Evolutionary conservation across 1,284 basidiomycete genomes (phyloP), one percentile per base, ranked within the genome.

Genomic region (Sporisorium sorghi): DNA sequence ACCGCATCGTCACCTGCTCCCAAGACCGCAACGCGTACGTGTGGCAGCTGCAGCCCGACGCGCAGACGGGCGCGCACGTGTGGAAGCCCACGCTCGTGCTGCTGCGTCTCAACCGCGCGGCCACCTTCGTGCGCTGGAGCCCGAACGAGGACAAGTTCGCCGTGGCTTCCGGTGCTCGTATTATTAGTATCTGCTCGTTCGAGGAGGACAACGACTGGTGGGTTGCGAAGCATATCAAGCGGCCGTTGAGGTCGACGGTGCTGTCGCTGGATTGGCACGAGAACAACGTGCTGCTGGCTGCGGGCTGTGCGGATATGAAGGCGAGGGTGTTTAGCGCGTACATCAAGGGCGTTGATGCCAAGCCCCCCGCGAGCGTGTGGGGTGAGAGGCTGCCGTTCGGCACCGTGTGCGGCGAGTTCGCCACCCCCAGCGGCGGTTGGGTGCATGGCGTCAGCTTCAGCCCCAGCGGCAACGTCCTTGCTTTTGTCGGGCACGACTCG

Each of bases 1-100:
- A 99, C 87, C 91, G 93, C 28, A 95, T 99, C 86, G 97, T 99
- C 33, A 98, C 96, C 12, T 94, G 94, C 79, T 95, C 96, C 26
- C 96, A 99, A 86, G 97, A 99, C 85, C 88, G 97, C 52, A 99
- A 99, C 85, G 97, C 97, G 14, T 99, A 99, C 84, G 97, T 99
- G 30, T 99, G 97, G 97, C 91, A 92, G 58, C 90, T 92, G 77
- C 90, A 89, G 15, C 87, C 89, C 23, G 90, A 93, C 78, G 88
- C 91, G 5, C 87, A 88, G 65, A 91, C 91, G 0, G 67, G 67
- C n/a, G 68, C 55, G 39, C 84, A 88, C 51, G 83, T 89, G 56
- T 99, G 97, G 97, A 96, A 96, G 86, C 97, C 97, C 2, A 97
- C 95, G 0, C 88, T 99, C n/a, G 97, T 99, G 14, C 86, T 99